Evolutionary conservation across 768 basidiomycete genomes (phyloP), one percentile per base, ranked within the genome.

Genomic region (Boletus coccyginus): DNA sequence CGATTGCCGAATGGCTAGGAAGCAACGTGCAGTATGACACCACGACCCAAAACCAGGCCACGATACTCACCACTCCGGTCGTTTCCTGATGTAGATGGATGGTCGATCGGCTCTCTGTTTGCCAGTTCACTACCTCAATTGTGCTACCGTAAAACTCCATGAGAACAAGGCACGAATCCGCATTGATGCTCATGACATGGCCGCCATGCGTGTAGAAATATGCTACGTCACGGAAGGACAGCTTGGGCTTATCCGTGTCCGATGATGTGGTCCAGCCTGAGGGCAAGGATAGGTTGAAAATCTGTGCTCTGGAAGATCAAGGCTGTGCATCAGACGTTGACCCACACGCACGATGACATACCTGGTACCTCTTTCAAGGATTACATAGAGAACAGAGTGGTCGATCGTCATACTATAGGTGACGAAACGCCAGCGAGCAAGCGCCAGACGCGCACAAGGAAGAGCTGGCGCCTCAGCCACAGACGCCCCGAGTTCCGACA

Each of bases 41-140:
- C 14, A 33, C n/a, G 5, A 39, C 13, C 53, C 31, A n/a, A 44
- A 35, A 45, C 31, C 12, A 32, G 38, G 33, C 21, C 31, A 40
- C 17, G 55, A 9, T 32, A 19, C 74, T 55, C 50, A 77, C 76
- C 53, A 66, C 42, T 46, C 70, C 68, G 33, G 67, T 66, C 14
- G 63, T 50, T 7, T 67, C 71, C 13, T 65, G 47, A 3, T 50
- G 49, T 29, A 68, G 57, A 7, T 60, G 45, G 5, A 75, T 47
- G 3, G 43, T 56, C 16, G 58, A 58, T 10, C 56, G 65, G 14
- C 29, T 44, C 1, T 60, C 56, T 1, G 66, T 67, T 3, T 65
- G 62, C 75, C 76, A 79, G 46, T 75, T 62, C 8, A 78, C 32
- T 17, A 81, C 42, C 40, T 74, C 72, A 24, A 81, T 60, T 11